A percentile compares a stretch with the other conserved stretches of the same genome.
phyloP scores from a whole-genome alignment of 768 basidiomycete genomes.

The Collybiopsis luxurians region DNA sequence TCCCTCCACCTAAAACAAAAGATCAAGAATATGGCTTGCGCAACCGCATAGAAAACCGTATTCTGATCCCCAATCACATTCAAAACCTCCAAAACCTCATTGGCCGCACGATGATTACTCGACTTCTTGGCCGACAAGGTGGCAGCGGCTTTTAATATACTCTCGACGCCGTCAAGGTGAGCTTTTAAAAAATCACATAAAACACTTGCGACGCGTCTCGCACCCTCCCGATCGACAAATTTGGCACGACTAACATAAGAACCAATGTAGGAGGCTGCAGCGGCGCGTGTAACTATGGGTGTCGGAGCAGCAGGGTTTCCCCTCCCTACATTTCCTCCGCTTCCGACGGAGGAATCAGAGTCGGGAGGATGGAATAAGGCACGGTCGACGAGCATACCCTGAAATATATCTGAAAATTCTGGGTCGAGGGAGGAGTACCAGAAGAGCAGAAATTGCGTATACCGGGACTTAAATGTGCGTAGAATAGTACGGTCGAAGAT shows the following conservation, averaged over 20 bases:
- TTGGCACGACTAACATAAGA: constrained; percentile 87
- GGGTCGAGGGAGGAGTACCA: constrained; percentile 91
- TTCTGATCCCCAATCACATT: constrained; percentile 38
- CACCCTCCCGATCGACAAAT: constrained; percentile 75
- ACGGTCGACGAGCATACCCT: constrained; percentile 90
- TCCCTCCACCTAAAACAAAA: constrained; percentile 99
- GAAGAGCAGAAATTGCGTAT: constrained; percentile 96
- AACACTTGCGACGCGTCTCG: constrained; percentile 73
- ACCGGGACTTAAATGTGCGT: constrained; percentile 94
- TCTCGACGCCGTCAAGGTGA: constrained; percentile 73
- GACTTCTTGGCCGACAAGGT: constrained; percentile 23
- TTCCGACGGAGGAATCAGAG: constrained; percentile 28
- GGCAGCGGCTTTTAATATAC: constrained; percentile 35
- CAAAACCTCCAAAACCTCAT: constrained; percentile 3
- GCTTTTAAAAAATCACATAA: constrained; percentile 82
- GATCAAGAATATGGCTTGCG: constrained; percentile 91
- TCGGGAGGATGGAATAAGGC: constrained; percentile 58
- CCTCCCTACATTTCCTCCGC: no score
- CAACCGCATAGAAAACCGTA: constrained; percentile 87
- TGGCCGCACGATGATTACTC: constrained; percentile 23
- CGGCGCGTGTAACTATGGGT: constrained; percentile 80
- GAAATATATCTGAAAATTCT: constrained; percentile 89
- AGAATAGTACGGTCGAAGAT: constrained; percentile 95
- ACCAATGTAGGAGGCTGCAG: constrained; percentile 92
- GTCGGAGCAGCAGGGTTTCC: constrained; percentile 27